A percentile compares a stretch with the other conserved stretches of the same genome.
phyloP scores from a whole-genome alignment of 768 basidiomycete species.

The Podaxis sp. region DNA sequence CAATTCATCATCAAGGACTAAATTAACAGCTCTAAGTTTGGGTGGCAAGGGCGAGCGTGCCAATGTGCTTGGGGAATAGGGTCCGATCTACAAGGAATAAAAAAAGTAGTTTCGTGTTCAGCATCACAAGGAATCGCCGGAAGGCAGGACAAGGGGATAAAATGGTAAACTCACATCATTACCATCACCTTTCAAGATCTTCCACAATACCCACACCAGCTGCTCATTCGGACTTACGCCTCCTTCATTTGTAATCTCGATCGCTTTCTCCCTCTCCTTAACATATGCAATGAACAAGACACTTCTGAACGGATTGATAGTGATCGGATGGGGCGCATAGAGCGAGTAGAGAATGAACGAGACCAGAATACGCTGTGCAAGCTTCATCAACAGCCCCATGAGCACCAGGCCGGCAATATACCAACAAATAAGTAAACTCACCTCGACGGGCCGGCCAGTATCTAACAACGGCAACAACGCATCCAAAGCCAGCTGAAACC shows the following conservation, averaged over 20 bases:
- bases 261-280: constrained; percentile 64
- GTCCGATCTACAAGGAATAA: constrained; percentile 63
- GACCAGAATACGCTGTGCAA: constrained; percentile 72
- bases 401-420: background rate
- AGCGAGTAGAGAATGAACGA: constrained; percentile 79
- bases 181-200: constrained; percentile 80
- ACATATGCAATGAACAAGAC: constrained; percentile 65
- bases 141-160: background rate
- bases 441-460: constrained; percentile 49
- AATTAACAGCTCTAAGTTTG: constrained; percentile 69
- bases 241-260: constrained; percentile 45
- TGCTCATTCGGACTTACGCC: constrained; percentile 65
- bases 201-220: constrained; percentile 85
- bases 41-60: constrained; percentile 74
- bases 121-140: background rate
- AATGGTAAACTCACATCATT: constrained; percentile 58
- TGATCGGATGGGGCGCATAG: constrained; percentile 77
- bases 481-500: constrained; percentile 84
- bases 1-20: constrained; percentile 64
- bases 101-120: constrained; percentile 7
- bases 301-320: constrained; percentile 81
- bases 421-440: constrained; percentile 29
- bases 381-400: constrained; percentile 33
- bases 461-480: constrained; percentile 74
- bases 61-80: constrained; percentile 74